Percentiles rank a stretch among this genome's conserved stretches.
phyloP scores from a whole-genome alignment of 2,329 filamentous ascomycete species.

The Corynespora cassiicola region DNA sequence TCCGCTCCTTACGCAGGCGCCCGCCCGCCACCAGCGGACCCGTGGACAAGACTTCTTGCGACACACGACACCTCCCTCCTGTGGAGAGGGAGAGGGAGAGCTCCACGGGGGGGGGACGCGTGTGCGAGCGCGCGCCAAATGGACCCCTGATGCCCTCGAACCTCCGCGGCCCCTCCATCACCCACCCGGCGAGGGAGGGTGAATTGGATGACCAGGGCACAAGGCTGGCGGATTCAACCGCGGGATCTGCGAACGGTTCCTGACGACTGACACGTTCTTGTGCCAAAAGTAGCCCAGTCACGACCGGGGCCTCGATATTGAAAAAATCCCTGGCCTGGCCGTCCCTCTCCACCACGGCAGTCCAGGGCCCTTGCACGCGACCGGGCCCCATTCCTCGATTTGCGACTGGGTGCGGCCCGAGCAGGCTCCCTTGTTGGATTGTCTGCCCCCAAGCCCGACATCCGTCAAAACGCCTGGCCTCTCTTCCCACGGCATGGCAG shows the following conservation, averaged over 20 bases:
- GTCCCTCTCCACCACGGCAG: conserved; percentile 7
- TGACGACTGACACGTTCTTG: conserved; percentile 36
- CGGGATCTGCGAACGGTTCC: conserved; percentile 48
- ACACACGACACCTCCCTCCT: too few species aligned
- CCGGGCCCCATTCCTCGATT: conserved; percentile 37
- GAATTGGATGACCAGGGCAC: conserved; percentile 10
- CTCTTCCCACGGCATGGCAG: conserved; percentile 7
- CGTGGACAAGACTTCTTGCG: too few species aligned
- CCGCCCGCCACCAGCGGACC: too few species aligned
- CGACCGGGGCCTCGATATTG: conserved; percentile 28
- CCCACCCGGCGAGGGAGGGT: too few species aligned
- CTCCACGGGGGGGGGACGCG: too few species aligned
- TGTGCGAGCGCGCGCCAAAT: too few species aligned
- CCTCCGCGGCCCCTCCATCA: too few species aligned
- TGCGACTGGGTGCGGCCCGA: conserved; percentile 46
- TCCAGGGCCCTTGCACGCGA: conserved; percentile 19
- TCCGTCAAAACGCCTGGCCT: conserved; percentile 4
- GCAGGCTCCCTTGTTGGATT: conserved; percentile 31
- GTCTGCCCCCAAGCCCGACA: conserved; percentile 7
- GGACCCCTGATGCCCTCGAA: too few species aligned
- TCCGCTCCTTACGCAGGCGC: too few species aligned
- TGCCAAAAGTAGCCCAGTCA: conserved; percentile 40
- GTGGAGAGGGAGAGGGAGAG: too few species aligned
- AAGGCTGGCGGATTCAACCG: conserved; percentile 38
- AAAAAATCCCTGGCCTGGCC: conserved; percentile 18